Conservation (phyloP, 768 basidiomycete species). For the Daedaleopsis sinensis region DNA sequence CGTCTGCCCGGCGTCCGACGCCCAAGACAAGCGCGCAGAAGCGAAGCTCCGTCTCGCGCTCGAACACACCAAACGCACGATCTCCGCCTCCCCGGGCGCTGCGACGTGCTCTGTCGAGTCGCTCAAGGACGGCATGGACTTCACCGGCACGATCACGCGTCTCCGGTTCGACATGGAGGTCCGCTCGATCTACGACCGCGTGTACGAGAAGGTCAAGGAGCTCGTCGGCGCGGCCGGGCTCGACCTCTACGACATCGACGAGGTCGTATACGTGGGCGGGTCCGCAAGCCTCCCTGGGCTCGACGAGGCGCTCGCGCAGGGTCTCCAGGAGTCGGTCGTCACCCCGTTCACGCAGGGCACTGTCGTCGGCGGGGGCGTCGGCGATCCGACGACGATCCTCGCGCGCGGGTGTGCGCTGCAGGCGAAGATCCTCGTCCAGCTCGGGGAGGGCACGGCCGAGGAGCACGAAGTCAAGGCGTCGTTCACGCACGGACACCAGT, state of each 20-base stretch:
- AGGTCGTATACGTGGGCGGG: slow-evolving; percentile 81
- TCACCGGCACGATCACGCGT: slow-evolving; percentile 68
- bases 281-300: slow-evolving; percentile 75
- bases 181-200: slow-evolving; percentile 58
- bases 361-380: slow-evolving; percentile 70
- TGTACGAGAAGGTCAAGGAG: slow-evolving; percentile 51
- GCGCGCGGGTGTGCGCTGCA: slow-evolving; percentile 79
- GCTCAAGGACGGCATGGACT: slow-evolving; percentile 92
- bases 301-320: slow-evolving; percentile 56
- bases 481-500: slow-evolving; percentile 47
- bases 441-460: slow-evolving; percentile 44
- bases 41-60: slow-evolving; percentile 93
- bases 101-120: slow-evolving; percentile 93
- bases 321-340: slow-evolving; percentile 62
- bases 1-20: slow-evolving; percentile 59
- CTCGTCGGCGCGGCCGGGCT: slow-evolving; percentile 55
- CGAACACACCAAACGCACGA: slow-evolving; percentile 92
- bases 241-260: slow-evolving; percentile 72
- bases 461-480: slow-evolving; percentile 54
- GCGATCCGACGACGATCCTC: slow-evolving; percentile 78
- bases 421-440: slow-evolving; percentile 58
- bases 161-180: slow-evolving; percentile 51
- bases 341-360: slow-evolving; percentile 70
- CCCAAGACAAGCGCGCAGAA: slow-evolving; percentile 79
- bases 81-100: slow-evolving; percentile 84